Base-by-base conservation (phyloP, 2,329 filamentous ascomycete species). In the Phymatotrichopsis omnivora region DNA sequence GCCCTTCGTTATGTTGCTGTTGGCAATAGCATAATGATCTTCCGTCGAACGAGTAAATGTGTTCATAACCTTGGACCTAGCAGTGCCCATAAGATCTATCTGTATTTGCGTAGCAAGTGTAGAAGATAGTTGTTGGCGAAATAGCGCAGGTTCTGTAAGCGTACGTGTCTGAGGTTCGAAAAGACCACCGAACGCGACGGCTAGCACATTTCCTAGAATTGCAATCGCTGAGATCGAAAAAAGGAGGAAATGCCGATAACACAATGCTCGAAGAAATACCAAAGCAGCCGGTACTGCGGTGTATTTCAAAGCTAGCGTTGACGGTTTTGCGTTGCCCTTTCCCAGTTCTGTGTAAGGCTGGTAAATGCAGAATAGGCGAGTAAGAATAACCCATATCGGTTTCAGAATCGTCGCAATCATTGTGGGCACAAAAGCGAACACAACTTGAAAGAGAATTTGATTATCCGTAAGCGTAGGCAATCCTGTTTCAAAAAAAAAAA, bases 271-370 rank as follows among this genome's bases (percentile, higher is more conserved):
- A 53, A 65, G 66, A 0, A 74, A 5, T 0, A 65, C 62, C 0
- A 79, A 58, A 19, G 75, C 73, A 0, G 75, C 74, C 0, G 76
- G 75, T 0, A 77, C 47, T 0, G 74, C 72, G 0, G 66, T 70
- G 42, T 78, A 80, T 8, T 60, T 63, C 0, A 64, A 58, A 3
- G 71, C 57, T 0, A 73, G 48, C 0, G 71, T 66, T 0, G 62
- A 58, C 0, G 65, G 63, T 0, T 64, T 50, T 0, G 67, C 62
- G 5, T 64, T 61, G 0, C 71, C 67, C 4, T 54, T 47, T 16
- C 64, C 63, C 0, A 79, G 60, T 11, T 72, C 66, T 2, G 71
- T 64, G 14, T 75, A 70, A 0, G 75, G 75, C 23, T 75, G 69
- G 0, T 79, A 50, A 7, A 76, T 56, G 30, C 72, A 76, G 0